These are phyloP conservation scores for Albugo laibachii DNA, from an alignment of 352 stramenopile species.

Conservation along the genomic window DNA sequence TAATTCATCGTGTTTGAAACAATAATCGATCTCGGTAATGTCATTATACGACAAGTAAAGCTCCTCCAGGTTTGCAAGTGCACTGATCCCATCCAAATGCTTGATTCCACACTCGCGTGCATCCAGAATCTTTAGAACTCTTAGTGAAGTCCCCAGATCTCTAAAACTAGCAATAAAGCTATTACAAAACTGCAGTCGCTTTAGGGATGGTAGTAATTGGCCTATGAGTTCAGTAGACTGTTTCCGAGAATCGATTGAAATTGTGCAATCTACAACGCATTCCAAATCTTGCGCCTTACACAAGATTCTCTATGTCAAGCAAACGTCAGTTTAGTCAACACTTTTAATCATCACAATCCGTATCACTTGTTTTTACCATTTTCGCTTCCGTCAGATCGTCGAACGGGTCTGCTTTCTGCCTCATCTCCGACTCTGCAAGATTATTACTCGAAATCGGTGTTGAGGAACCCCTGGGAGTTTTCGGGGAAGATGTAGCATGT, in stretches of 20 bases:
- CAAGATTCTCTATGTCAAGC: not conserved
- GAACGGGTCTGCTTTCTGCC: constrained; percentile 34
- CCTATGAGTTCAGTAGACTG: constrained; percentile 69
- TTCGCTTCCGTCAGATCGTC: constrained; percentile 65
- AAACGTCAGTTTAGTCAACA: not conserved
- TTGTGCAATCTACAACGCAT: constrained; percentile 37
- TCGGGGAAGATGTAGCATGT: not conserved
- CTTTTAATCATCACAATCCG: not conserved
- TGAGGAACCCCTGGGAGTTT: not conserved
- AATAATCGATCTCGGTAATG: constrained; percentile 55
- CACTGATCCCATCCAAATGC: constrained; percentile 73
- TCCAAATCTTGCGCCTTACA: constrained; percentile 19
- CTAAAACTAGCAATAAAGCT: constrained; percentile 60
- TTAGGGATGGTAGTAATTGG: constrained; percentile 50
- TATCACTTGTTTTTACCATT: constrained; percentile 14
- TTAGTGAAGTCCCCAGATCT: constrained; percentile 62
- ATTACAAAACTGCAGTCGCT: constrained; percentile 28
- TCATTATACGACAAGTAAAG: constrained; percentile 61
- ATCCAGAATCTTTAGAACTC: constrained; percentile 39
- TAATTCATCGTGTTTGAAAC: constrained; percentile 77
- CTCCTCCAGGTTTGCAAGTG: constrained; percentile 51
- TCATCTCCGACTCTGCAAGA: constrained; percentile 7
- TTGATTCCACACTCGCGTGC: constrained; percentile 39
- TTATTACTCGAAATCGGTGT: not conserved
- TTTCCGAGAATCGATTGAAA: constrained; percentile 52